A percentile compares a stretch with the other conserved stretches of the same genome.
These are phyloP conservation scores for Miscanthus lutarioriparius DNA, from an alignment of 176 grass and related monocot species.

Conservation along the genomic window DNA sequence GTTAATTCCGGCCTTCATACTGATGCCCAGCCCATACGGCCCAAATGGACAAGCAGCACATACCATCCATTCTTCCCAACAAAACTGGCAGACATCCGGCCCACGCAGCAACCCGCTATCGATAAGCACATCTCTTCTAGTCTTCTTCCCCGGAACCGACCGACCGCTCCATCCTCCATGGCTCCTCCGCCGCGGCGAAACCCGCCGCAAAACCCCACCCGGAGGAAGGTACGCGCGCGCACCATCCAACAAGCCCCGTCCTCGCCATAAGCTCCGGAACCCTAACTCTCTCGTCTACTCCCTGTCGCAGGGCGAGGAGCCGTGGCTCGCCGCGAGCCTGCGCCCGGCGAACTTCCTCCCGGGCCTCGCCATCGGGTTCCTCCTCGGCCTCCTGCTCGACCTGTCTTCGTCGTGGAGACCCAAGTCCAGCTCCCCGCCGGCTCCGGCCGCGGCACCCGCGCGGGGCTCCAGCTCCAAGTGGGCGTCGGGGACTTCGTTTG, in stretches of 20 bases:
- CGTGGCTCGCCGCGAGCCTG: slow-evolving; percentile 76
- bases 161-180: slow-evolving; percentile 30
- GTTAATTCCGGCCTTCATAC: neutral
- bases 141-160: neutral
- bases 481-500: slow-evolving; percentile 22
- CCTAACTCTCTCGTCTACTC: neutral
- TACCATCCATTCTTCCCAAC: neutral
- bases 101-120: neutral
- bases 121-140: neutral
- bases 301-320: slow-evolving; percentile 54
- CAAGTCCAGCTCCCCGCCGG: slow-evolving; percentile 22
- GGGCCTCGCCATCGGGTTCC: slow-evolving; percentile 72
- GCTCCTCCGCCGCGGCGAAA: slow-evolving; percentile 49
- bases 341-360: slow-evolving; percentile 71
- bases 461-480: slow-evolving; percentile 52
- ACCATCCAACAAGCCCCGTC: neutral
- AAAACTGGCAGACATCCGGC: neutral
- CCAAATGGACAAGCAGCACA: neutral
- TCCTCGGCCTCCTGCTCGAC: slow-evolving; percentile 71
- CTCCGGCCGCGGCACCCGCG: slow-evolving; percentile 32
- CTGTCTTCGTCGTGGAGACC: slow-evolving; percentile 51
- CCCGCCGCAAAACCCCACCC: slow-evolving; percentile 35
- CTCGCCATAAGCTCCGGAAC: neutral
- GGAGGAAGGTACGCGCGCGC: slow-evolving; percentile 31
- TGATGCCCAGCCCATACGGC: neutral